Percentiles rank a stretch among this genome's conserved stretches.
Conservation (phyloP, 2,329 filamentous ascomycete species). For the Botrytis fabae region DNA sequence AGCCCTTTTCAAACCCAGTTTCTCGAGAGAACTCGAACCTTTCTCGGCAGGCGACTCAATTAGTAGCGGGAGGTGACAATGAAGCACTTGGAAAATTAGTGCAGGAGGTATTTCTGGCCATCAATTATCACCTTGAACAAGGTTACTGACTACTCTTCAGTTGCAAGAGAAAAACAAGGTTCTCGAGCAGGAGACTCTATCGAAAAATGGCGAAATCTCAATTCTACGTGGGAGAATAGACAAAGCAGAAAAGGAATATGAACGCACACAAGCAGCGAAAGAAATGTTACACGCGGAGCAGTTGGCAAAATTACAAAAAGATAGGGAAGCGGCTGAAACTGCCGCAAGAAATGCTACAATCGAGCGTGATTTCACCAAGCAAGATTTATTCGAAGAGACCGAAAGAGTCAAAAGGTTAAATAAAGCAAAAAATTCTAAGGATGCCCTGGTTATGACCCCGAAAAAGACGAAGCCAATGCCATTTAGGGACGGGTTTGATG, state of each 20-base stretch:
- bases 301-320: constrained; percentile 60
- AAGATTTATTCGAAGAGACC: constrained; percentile 65
- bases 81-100: constrained; percentile 34
- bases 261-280: constrained; percentile 60
- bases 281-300: constrained; percentile 66
- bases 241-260: constrained; percentile 60
- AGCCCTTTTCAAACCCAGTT: constrained; percentile 15
- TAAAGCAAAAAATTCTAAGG: constrained; percentile 47
- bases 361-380: constrained; percentile 70
- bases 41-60: constrained; percentile 28
- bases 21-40: constrained; percentile 28
- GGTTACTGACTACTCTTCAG: constrained; percentile 27
- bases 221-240: constrained; percentile 73
- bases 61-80: constrained; percentile 23
- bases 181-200: constrained; percentile 57
- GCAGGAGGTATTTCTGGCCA: constrained; percentile 33
- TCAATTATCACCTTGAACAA: not conserved
- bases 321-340: constrained; percentile 63
- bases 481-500: constrained; percentile 74
- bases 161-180: constrained; percentile 54
- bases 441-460: constrained; percentile 55
- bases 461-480: constrained; percentile 56
- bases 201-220: constrained; percentile 69
- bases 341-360: constrained; percentile 66
- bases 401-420: constrained; percentile 44